These are phyloP conservation scores for Trichoderma harzianum DNA, from an alignment of 2,329 filamentous ascomycete genomes.

Conservation along the genomic window DNA sequence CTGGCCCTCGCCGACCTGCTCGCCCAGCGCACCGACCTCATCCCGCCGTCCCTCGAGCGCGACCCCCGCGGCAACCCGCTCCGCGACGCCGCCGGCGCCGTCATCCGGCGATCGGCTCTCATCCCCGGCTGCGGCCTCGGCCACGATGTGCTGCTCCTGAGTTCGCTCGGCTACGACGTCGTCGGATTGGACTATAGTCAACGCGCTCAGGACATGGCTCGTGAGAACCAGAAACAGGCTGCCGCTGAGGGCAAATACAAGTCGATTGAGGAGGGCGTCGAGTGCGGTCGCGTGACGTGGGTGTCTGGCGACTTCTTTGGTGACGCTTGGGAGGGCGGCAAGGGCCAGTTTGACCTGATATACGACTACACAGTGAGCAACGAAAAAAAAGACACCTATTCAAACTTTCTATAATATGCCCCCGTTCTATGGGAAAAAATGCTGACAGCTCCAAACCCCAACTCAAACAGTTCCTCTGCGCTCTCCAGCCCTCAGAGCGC, in stretches of 20 bases:
- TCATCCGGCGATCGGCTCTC: constrained; percentile 48
- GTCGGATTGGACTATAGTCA: constrained; percentile 68
- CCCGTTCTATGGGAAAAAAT: not conserved
- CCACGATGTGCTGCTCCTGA: constrained; percentile 74
- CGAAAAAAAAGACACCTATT: not conserved
- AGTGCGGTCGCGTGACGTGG: constrained; percentile 53
- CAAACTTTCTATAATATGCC: not conserved
- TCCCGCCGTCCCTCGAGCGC: constrained; percentile 36
- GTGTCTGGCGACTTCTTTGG: constrained; percentile 65
- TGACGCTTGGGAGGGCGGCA: constrained; percentile 50
- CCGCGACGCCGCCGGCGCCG: constrained; percentile 24
- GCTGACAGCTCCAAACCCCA: not conserved
- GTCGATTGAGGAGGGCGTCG: constrained; percentile 36
- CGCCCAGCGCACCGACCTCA: constrained; percentile 42
- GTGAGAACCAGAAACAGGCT: constrained; percentile 39
- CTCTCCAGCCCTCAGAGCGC: constrained; percentile 52
- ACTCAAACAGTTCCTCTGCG: constrained; percentile 55
- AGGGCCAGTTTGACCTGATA: constrained; percentile 60
- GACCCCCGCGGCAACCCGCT: constrained; percentile 31
- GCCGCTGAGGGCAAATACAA: constrained; percentile 43
- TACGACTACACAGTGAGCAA: constrained; percentile 59
- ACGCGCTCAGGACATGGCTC: constrained; percentile 44
- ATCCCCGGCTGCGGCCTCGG: constrained; percentile 81
- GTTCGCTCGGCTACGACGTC: constrained; percentile 72
- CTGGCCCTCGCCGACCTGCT: constrained; percentile 54